Conservation (phyloP, 371 early-diverging fungal species). For the Dichotomocladium elegans region DNA sequence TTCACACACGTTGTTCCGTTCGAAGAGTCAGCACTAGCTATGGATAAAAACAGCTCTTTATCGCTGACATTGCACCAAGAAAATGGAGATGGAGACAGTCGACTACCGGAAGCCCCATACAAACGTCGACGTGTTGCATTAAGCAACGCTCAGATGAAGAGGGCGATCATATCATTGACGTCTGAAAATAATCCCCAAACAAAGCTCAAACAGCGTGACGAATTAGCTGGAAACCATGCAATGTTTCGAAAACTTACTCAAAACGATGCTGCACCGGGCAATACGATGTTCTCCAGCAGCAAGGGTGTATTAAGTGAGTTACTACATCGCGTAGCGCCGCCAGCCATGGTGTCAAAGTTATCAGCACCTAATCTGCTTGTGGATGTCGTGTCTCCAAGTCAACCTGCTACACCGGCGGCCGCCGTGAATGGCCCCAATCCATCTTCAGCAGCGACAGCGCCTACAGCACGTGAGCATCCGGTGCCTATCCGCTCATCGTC, state of each 20-base stretch:
- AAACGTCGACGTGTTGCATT: slow-evolving; percentile 8
- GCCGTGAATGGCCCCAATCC: no score
- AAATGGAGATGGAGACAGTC: slow-evolving; percentile 1
- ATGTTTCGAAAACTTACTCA: slow-evolving; percentile 30
- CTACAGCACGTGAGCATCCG: slow-evolving; percentile 1
- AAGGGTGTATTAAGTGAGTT: slow-evolving; percentile 32
- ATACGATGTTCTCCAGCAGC: slow-evolving; percentile 29
- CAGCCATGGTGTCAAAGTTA: slow-evolving; percentile 32
- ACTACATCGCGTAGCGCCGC: slow-evolving; percentile 29
- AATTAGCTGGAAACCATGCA: slow-evolving; percentile 21
- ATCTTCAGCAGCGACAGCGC: slow-evolving; percentile 8
- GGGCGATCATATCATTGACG: slow-evolving; percentile 17
- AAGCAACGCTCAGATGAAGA: slow-evolving; percentile 13
- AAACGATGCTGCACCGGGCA: slow-evolving; percentile 40
- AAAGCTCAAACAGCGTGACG: slow-evolving; percentile 11
- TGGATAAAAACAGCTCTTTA: slow-evolving; percentile 9
- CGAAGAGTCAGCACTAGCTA: slow-evolving; percentile 41
- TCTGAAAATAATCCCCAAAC: slow-evolving; percentile 9
- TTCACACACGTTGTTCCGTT: slow-evolving; percentile 51
- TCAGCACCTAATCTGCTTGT: slow-evolving; percentile 40
- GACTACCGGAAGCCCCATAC: no score
- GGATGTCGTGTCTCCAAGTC: slow-evolving; percentile 23
- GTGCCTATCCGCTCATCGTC: slow-evolving; percentile 6
- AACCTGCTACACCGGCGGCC: slow-evolving; percentile 7
- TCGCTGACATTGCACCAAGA: slow-evolving; percentile 2